Evolutionary conservation across 352 stramenopile genomes (phyloP), one percentile per base, ranked within the genome.

Genomic region (Phytophthora sansomeana): DNA sequence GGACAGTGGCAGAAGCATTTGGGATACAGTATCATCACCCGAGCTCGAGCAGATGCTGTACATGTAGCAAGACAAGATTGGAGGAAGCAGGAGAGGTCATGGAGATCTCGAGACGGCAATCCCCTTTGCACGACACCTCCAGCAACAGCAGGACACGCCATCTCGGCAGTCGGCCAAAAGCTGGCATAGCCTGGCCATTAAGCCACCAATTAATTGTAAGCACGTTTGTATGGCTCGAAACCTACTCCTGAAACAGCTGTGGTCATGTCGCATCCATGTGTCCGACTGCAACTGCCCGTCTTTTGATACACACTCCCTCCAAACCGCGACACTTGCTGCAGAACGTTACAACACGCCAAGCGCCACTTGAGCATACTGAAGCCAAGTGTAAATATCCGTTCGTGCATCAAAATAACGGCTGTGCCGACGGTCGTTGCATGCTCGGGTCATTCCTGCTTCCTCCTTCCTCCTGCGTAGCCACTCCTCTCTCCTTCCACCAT

Each of bases 371-470:
- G 1, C 35, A 65, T 70, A 70, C 36, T 70, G 21, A 60, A 60
- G 24, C 5, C 62, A 65, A 70, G 62, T 16, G 21, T 26, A 69
- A 47, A 30, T 57, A 63, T 48, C 61, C 39, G 48, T 70, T 41
- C 54, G 55, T 28, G 54, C 62, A 70, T 41, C 55, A 70, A 70
- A 69, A 67, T 66, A 63, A 49, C 58, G 13, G 48, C 32, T 52
- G 39, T 41, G 35, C 35, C 13, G 35, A 41, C 10, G 9, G 35
- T 41, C 35, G 13, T 41, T 14, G 10, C 7, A 17, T 41, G 35
- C 35, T 21, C 26, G 29, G 29, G 47, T 14, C 58, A 67, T 68
- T 63, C 50, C 57, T 68, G 29, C 50, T 59, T 72, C 49, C 42
- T 72, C 51, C 63, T 48, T 19, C 38, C 14, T 21, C 19, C 39